Base-by-base conservation (phyloP, 177 flowering plant genomes). In the Vitis hybrid region DNA sequence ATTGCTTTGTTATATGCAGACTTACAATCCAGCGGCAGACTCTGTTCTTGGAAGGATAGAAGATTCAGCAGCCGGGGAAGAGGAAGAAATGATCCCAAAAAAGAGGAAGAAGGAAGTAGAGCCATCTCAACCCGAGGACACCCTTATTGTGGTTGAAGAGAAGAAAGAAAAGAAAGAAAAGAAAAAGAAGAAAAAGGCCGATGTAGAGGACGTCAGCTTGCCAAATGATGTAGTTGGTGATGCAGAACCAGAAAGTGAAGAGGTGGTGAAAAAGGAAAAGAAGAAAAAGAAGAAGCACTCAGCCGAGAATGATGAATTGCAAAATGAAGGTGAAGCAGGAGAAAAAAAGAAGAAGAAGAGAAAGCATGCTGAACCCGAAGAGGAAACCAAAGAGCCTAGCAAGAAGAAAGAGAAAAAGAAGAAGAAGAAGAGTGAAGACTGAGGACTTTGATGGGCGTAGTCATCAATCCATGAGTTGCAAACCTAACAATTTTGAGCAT, bases 1-100 rank as follows among this genome's bases (percentile, higher is more conserved):
- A 60, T 18, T 12, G 49, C 12, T 26, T 19, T 56, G 11, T 48
- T 58, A 4, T 23, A 2, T 82, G 67, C 77, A 94, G 98, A 83
- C 91, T 4, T 92, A 94, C 66, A 92, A 94, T 76, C 86, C 94
- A 48, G 74, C 95, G 3, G 89, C 96, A 2, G 96, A 95, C 78
- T 79, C 87, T 15, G 58, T 82, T 64, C 81, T 92, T 49, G 85
- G 80, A 54, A 77, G 73, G 56, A 62, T 70, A 3, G 23, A 71
- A 11, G 72, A 60, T 13, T n/a, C 67, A 17, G 65, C 58, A 10
- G 70, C 65, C 14, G 74, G 57, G 18, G 66, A 69, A 11, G 79
- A 72, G 19, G 67, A 75, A 57, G 80, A 67, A 50, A 64, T 52
- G 13, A 79, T 39, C 2, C 49, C 64, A 2, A 79, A 78, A 68